Percentiles rank a stretch among this genome's conserved stretches.
Evolutionary conservation across 106 monocot genomes (phyloP).

Genomic region (Phalaenopsis aphrodite): DNA sequence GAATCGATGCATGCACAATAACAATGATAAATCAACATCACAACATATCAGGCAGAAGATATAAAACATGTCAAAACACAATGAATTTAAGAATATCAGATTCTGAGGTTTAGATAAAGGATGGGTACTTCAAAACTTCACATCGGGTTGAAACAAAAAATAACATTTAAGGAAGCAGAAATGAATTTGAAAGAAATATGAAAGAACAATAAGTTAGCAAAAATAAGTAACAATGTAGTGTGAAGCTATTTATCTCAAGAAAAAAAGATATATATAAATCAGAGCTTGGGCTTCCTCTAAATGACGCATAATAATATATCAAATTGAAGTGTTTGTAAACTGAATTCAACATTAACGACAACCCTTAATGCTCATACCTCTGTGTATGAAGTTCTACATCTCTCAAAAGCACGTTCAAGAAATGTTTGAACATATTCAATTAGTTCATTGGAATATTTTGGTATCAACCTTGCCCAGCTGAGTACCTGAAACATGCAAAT

Average conservation of each 20-base stretch:
- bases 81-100: not conserved
- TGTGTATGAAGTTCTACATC: conserved; percentile 86
- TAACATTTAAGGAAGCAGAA: not conserved
- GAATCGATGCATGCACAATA: not conserved
- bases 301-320: not conserved
- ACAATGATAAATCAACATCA: not conserved
- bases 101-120: not conserved
- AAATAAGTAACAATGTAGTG: not conserved
- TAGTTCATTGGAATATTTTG: conserved; percentile 85
- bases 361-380: conserved; percentile 43
- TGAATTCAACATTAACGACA: not conserved
- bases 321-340: not conserved
- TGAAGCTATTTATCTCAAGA: not conserved
- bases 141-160: not conserved
- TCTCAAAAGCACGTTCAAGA: conserved; percentile 88
- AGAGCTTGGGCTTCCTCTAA: not conserved
- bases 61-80: not conserved
- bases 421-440: conserved; percentile 95
- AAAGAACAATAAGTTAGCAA: conserved; percentile 3
- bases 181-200: not conserved
- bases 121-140: not conserved
- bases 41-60: not conserved
- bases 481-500: conserved; percentile 49
- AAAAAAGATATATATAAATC: not conserved
- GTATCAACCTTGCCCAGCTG: conserved; percentile 90